phyloP scores from a whole-genome alignment of 164 flowering plant species.

The Vitis cinerea region DNA sequence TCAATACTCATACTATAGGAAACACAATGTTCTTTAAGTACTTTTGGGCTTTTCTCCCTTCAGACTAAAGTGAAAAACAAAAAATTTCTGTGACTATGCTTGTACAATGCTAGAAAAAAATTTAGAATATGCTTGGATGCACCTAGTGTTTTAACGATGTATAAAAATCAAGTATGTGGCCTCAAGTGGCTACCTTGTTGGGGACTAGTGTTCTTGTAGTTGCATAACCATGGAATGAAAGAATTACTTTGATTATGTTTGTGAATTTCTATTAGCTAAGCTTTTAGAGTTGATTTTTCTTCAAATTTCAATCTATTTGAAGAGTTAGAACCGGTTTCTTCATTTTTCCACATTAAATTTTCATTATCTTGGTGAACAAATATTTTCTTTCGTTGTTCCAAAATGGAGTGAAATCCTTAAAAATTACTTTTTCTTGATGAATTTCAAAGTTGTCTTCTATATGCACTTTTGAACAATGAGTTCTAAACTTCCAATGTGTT shows the following conservation, averaged over 20 bases:
- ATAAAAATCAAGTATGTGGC: not conserved
- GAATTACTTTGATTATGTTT: not conserved
- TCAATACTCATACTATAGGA: not conserved
- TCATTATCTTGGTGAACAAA: not conserved
- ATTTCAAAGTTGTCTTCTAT: not conserved
- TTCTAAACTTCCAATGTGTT: not conserved
- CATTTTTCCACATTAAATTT: not conserved
- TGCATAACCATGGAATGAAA: not conserved
- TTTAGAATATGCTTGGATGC: too few species aligned
- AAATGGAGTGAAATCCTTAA: not conserved
- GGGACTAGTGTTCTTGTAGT: not conserved
- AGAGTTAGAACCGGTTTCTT: not conserved
- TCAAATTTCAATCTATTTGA: not conserved
- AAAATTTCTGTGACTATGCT: not conserved
- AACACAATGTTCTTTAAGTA: not conserved
- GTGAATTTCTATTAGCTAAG: not conserved
- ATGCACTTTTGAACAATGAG: not conserved
- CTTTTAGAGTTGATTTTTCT: not conserved
- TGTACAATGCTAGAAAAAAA: not conserved
- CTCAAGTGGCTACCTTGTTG: not conserved
- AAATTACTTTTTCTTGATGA: not conserved
- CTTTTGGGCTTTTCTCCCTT: not conserved
- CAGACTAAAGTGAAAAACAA: not conserved
- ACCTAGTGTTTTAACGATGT: not conserved
- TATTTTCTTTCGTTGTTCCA: not conserved